Percentiles rank a stretch among this genome's conserved stretches.
Conservation (phyloP, 805 yeast species). For the Wickerhamiella vanderwaltii region DNA sequence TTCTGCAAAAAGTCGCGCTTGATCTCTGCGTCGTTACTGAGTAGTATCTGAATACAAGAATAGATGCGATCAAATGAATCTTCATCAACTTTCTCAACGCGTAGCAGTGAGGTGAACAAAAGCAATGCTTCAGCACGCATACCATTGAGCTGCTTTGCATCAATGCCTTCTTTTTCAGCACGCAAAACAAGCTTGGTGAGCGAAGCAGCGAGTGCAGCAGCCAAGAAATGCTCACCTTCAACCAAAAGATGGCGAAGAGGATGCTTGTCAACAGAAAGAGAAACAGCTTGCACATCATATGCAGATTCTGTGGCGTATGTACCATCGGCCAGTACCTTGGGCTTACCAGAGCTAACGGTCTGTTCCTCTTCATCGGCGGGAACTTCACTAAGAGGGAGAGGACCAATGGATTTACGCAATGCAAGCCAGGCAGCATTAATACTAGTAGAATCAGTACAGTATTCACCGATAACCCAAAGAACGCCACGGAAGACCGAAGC, state of each 20-base stretch:
- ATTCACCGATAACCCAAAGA: slow-evolving; percentile 94
- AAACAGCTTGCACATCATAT: slow-evolving; percentile 34
- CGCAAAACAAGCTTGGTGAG: slow-evolving; percentile 79
- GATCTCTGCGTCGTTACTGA: slow-evolving; percentile 35
- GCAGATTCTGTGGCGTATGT: slow-evolving; percentile 95
- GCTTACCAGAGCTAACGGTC: slow-evolving; percentile 32
- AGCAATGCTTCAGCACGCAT: slow-evolving; percentile 90
- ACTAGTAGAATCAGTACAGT: slow-evolving; percentile 54
- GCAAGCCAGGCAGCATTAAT: slow-evolving; percentile 80
- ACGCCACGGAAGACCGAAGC: slow-evolving; percentile 91
- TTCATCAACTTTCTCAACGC: slow-evolving; percentile 85
- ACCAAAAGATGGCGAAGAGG: slow-evolving; percentile 72
- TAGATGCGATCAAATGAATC: slow-evolving; percentile 92
- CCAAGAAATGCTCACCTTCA: slow-evolving; percentile 82
- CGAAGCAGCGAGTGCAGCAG: slow-evolving; percentile 77
- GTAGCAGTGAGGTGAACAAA: slow-evolving; percentile 78
- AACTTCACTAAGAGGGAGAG: slow-evolving; percentile 56
- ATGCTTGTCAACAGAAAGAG: slow-evolving; percentile 32
- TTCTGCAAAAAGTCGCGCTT: slow-evolving; percentile 73
- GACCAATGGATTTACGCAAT: slow-evolving; percentile 74
- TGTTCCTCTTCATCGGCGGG: slow-evolving; percentile 20
- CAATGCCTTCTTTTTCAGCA: slow-evolving; percentile 38
- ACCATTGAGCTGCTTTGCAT: slow-evolving; percentile 53
- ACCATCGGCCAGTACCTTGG: slow-evolving; percentile 93
- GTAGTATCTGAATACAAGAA: slow-evolving; percentile 70